Evolutionary conservation across 2,329 filamentous ascomycete genomes (phyloP), one percentile per base, ranked within the genome.

Genomic region (Neobulgaria alba): DNA sequence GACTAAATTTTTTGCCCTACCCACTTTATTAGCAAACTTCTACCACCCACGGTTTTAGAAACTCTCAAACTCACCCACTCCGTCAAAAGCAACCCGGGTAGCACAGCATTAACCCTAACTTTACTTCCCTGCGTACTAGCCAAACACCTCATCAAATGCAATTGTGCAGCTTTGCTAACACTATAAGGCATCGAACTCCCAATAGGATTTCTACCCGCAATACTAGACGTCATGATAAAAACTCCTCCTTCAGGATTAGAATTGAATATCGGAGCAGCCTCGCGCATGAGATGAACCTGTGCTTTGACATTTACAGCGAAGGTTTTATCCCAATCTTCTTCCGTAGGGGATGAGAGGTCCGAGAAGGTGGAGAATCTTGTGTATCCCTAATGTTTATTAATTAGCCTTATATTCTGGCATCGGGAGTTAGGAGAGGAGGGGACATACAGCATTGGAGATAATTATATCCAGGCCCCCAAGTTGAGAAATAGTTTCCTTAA

Each of bases 101-200:
- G 63, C 2, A 84, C 70, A 30, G 76, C 75, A 59, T 84, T 84
- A 20, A 79, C 67, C 31, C 79, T 64, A 16, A 82, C 65, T 58
- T 79, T 80, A 2, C 68, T 64, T 1, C 78, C 78, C 49, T 80
- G 71, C 10, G 74, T 75, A 39, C 70, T 64, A 3, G 79, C 79
- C 31, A 84, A 61, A 43, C 75, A 75, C 54, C 78, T 79, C 64
- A 79, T 77, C 33, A 83, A 61, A 60, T 84, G 80, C 39, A 84
- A 62, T 43, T 75, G 64, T 56, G 45, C 71, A 50, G 33, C 69
- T 69, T 60, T 60, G 3, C 53, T 57, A 4, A 59, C 54, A 17
- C 69, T 72, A 46, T 53, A 54, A 16, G 43, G 51, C 41, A 56
- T 31, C 29, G 29, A 38, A 32, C 44, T 50, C 3, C 49, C 42